phyloP scores from a whole-genome alignment of 2,329 filamentous ascomycete genomes.

The Aspergillus terreus region DNA sequence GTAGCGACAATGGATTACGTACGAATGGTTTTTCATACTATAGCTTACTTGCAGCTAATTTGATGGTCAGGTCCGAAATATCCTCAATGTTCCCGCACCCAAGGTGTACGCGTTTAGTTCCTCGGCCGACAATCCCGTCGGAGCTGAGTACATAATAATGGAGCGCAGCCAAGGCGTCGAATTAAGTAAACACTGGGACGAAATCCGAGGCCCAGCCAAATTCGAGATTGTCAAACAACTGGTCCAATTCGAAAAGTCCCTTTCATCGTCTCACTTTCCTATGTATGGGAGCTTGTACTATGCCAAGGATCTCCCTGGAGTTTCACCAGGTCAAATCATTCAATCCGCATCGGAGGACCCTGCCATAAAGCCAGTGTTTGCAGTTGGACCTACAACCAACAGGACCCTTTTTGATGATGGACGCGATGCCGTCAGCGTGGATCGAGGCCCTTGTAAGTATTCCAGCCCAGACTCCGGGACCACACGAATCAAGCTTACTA shows the following conservation, averaged over 20 bases:
- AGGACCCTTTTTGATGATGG: slow-evolving; percentile 29
- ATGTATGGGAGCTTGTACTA: slow-evolving; percentile 26
- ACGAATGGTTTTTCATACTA: not conserved
- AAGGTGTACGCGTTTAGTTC: slow-evolving; percentile 4
- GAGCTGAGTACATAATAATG: slow-evolving; percentile 11
- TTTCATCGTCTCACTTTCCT: slow-evolving; percentile 21
- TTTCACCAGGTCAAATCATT: not conserved
- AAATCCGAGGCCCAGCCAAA: slow-evolving; percentile 14
- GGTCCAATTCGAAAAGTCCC: slow-evolving; percentile 11
- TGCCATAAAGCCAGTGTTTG: slow-evolving; percentile 18
- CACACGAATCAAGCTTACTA: slow-evolving; percentile 4
- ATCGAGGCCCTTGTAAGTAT: slow-evolving; percentile 11
- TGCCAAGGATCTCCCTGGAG: slow-evolving; percentile 18
- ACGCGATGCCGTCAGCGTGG: slow-evolving; percentile 14
- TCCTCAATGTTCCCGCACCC: slow-evolving; percentile 1
- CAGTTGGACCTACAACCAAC: slow-evolving; percentile 34
- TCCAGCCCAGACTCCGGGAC: not conserved
- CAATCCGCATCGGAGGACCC: not conserved
- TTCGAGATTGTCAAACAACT: slow-evolving; percentile 25
- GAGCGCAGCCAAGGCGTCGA: slow-evolving; percentile 22
- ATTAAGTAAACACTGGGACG: slow-evolving; percentile 27
- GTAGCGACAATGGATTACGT: slow-evolving; percentile 20
- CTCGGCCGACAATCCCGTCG: not conserved
- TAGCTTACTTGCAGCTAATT: not conserved
- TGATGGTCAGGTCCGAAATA: not conserved